phyloP scores from a whole-genome alignment of 2,329 filamentous ascomycete genomes.

The Orbilia javanica region DNA sequence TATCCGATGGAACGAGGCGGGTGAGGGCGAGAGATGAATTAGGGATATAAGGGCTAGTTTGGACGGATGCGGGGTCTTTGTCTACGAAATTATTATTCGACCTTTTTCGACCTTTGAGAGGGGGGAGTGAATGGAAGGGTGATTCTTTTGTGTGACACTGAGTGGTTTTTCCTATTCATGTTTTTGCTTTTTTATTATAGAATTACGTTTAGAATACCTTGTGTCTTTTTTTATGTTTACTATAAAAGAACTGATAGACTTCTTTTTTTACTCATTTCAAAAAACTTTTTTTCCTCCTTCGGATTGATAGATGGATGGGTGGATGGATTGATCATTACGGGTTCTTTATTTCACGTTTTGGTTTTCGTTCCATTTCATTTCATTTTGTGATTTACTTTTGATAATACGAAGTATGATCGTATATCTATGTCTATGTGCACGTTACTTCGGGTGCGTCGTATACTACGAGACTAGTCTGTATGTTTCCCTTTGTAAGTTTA shows the following conservation, averaged over 20 bases:
- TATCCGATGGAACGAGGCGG: conserved; percentile 20
- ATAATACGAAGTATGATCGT: too few species aligned
- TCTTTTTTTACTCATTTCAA: conserved; percentile 37
- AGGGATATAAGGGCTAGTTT: conserved; percentile 50
- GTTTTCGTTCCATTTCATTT: too few species aligned
- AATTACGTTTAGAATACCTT: conserved; percentile 10
- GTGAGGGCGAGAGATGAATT: conserved; percentile 20
- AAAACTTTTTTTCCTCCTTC: too few species aligned
- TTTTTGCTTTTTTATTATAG: conserved; percentile 11
- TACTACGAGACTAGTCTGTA: too few species aligned
- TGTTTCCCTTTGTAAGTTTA: too few species aligned
- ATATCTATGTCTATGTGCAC: too few species aligned
- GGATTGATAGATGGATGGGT: too few species aligned
- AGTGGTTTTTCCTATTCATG: conserved; percentile 56
- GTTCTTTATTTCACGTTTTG: too few species aligned
- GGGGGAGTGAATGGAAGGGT: conserved; percentile 36
- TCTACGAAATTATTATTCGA: conserved; percentile 18
- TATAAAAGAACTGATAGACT: conserved; percentile 53
- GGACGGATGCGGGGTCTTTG: conserved; percentile 59
- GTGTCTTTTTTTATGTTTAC: conserved; percentile 9
- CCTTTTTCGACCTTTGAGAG: conserved; percentile 52
- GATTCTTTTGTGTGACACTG: conserved; percentile 38
- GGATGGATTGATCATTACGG: too few species aligned
- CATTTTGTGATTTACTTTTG: too few species aligned
- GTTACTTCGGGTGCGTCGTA: too few species aligned